A percentile compares a stretch with the other conserved stretches of the same genome.
These are phyloP conservation scores for Aspergillus fumigatus DNA, from an alignment of 2,329 filamentous ascomycete genomes.

Conservation along the genomic window DNA sequence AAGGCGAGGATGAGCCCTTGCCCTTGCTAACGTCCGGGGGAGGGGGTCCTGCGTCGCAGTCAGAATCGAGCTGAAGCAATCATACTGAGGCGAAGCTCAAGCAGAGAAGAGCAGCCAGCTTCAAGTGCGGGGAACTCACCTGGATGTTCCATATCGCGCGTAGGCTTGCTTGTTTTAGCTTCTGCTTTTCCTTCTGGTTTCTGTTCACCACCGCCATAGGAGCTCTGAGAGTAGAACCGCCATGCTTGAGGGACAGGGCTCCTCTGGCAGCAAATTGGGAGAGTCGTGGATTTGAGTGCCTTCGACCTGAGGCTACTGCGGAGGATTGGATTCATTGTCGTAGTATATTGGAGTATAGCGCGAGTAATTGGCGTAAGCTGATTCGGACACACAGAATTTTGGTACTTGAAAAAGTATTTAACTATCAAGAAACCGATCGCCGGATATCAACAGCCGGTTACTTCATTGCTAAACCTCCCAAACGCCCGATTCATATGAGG, in stretches of 20 bases:
- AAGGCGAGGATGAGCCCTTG: constrained; percentile 1
- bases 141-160: constrained; percentile 21
- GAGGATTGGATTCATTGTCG: constrained; percentile 4
- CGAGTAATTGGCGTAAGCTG: not conserved
- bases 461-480: not conserved
- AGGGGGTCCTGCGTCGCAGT: constrained; percentile 14
- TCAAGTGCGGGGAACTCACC: constrained; percentile 1
- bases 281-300: not conserved
- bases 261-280: not conserved
- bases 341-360: not conserved
- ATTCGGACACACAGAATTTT: not conserved
- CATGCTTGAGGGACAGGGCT: not conserved
- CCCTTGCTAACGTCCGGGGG: constrained; percentile 16
- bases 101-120: not conserved
- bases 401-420: not conserved
- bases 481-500: not conserved
- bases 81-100: too few species aligned
- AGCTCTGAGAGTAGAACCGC: constrained; percentile 16
- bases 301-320: not conserved
- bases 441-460: constrained; percentile 2
- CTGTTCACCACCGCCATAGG: constrained; percentile 15
- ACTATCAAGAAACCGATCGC: not conserved
- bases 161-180: constrained; percentile 8
- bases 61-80: not conserved
- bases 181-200: constrained; percentile 4